Evolutionary conservation across 2,329 filamentous ascomycete genomes (phyloP).

Genomic region (Fonsecaea monophora): DNA sequence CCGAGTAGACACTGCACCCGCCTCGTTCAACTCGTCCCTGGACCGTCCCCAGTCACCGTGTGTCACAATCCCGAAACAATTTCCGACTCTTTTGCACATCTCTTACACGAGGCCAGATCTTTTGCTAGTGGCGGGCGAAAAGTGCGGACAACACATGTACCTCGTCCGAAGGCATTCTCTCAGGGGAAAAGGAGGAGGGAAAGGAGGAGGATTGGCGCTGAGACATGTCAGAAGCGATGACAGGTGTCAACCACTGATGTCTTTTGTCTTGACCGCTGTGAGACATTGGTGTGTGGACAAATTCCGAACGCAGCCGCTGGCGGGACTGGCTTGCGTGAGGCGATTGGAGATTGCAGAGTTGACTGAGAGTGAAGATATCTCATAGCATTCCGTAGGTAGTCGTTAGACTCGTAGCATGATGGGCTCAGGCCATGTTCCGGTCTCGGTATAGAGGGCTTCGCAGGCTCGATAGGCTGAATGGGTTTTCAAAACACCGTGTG

Average conservation of each 20-base stretch:
- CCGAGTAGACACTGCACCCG: not conserved
- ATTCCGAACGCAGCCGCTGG: constrained; percentile 2
- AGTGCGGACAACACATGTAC: not conserved
- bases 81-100: not conserved
- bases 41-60: not conserved
- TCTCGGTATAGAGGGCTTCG: not conserved
- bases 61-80: not conserved
- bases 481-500: not conserved
- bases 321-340: not conserved
- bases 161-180: not conserved
- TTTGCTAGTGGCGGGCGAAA: not conserved
- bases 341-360: not conserved
- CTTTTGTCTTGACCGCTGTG: not conserved
- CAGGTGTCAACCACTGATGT: not conserved
- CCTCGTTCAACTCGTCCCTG: not conserved
- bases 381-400: not conserved
- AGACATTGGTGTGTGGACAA: not conserved
- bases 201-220: constrained; percentile 1
- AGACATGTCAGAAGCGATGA: constrained; percentile 7
- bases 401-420: no score
- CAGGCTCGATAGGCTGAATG: not conserved
- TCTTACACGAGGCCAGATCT: not conserved
- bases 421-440: not conserved
- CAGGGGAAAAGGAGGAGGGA: not conserved
- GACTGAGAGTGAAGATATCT: not conserved